Base-by-base conservation (phyloP, 2,329 filamentous ascomycete species). In the Pseudocercospora pini-densiflorae region DNA sequence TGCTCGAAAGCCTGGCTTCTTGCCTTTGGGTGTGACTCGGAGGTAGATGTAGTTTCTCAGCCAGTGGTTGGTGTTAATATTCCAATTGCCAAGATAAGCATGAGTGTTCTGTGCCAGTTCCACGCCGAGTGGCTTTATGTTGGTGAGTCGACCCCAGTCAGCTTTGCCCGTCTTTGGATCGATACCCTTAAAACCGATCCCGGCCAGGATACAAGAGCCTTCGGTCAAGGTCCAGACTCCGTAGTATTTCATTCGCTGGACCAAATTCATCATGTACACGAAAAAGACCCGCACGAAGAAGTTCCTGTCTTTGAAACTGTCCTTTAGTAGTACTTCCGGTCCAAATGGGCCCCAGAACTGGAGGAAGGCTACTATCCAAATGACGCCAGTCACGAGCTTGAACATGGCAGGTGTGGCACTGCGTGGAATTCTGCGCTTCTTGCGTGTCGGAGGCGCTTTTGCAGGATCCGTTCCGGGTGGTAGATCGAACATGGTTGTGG, bases 21-120 rank as follows among this genome's bases (percentile, higher is more conserved):
- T 95, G 62, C 95, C 95, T 73, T 92, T 91, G 0, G 95, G 95
- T 0, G 95, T 99, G 2, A 99, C 95, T 24, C 95, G 90, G 57
- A 99, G 85, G 77, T 98, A 99, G 72, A 99, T 86, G 77, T 97
- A 99, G 79, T 98, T 97, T 55, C 94, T 88, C 68, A 99, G 83
- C 95, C 95, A 99, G 75, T 92, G 89, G 79, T 97, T 99, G 12
- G 95, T 99, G 80, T 98, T 98, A 83, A 97, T 97, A 79, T 99
- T 99, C 95, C 95, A 99, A 75, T 89, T 91, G 58, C 90, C 94
- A 2, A 99, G 86, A 74, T 95, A 98, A 1, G 88, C 93, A 62
- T 94, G 89, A n/a, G 92, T 92, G 78, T 98, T 99, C 80, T 97
- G 94, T 0, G 94, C 95, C 0, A 88, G 85, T 81, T 99, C 95